A percentile compares a stretch with the other conserved stretches of the same genome.
phyloP scores from a whole-genome alignment of 441 rosid genomes.

The Eruca vesicaria region DNA sequence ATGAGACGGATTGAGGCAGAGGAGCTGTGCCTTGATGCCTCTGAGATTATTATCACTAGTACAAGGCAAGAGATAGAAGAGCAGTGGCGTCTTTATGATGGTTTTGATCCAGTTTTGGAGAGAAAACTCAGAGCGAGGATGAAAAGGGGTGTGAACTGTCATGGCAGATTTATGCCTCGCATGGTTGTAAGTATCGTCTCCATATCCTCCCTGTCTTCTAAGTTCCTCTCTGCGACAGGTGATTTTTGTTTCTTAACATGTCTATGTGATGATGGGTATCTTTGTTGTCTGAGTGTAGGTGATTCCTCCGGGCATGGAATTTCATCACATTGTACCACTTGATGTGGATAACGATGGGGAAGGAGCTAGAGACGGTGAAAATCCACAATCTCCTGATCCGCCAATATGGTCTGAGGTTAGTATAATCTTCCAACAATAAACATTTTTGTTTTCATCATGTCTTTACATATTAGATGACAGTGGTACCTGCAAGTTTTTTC shows the following conservation, averaged over 20 bases:
- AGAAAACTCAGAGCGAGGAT: constrained; percentile 88
- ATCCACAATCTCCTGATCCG: constrained; percentile 74
- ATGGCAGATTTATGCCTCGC: constrained; percentile 92
- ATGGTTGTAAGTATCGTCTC: constrained; percentile 68
- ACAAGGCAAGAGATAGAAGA: constrained; percentile 91
- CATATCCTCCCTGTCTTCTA: not conserved
- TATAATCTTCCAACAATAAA: not conserved
- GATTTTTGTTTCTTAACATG: not conserved
- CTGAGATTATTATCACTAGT: constrained; percentile 90
- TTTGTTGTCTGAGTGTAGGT: constrained; percentile 42
- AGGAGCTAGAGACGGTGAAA: constrained; percentile 56
- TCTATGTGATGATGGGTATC: not conserved
- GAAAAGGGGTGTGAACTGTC: constrained; percentile 82
- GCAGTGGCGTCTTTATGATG: constrained; percentile 98
- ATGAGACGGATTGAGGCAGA: constrained; percentile 94
- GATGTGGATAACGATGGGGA: constrained; percentile 83
- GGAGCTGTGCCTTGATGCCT: constrained; percentile 81
- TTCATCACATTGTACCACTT: constrained; percentile 81
- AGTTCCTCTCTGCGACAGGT: not conserved
- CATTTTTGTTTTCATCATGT: not conserved
- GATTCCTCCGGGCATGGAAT: constrained; percentile 99
- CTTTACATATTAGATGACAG: not conserved
- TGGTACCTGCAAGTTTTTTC: not conserved
- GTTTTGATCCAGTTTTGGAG: constrained; percentile 80
- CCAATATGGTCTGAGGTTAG: constrained; percentile 84